These are phyloP conservation scores for Ascoidea asiatica DNA, from an alignment of 805 yeast species.

Conservation along the genomic window DNA sequence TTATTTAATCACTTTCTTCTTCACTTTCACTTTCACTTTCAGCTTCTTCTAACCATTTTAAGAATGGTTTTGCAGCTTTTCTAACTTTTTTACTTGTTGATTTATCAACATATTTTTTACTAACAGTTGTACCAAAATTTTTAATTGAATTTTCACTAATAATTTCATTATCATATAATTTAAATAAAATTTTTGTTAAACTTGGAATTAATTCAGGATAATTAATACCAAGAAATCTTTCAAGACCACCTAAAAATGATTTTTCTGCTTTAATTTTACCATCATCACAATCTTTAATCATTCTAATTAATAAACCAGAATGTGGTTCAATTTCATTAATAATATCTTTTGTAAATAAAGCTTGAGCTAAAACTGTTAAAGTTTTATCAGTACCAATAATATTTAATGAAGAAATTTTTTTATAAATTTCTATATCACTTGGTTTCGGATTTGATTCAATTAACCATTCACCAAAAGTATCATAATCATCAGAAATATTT, in stretches of 20 bases:
- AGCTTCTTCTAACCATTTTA: slow-evolving; percentile 91
- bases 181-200: slow-evolving; percentile 73
- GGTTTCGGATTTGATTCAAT: slow-evolving; percentile 17
- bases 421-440: slow-evolving; percentile 81
- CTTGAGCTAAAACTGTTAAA: slow-evolving; percentile 86
- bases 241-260: slow-evolving; percentile 91
- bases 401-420: slow-evolving; percentile 71
- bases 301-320: slow-evolving; percentile 69
- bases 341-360: slow-evolving; percentile 68
- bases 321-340: slow-evolving; percentile 55
- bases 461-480: slow-evolving; percentile 3
- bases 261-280: slow-evolving; percentile 35
- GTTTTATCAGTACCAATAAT: slow-evolving; percentile 62
- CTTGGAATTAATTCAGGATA: slow-evolving; percentile 56
- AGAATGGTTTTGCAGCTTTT: slow-evolving; percentile 92
- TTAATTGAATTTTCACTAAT: slow-evolving; percentile 69
- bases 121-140: slow-evolving; percentile 82
- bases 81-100: slow-evolving; percentile 81
- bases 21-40: slow-evolving; percentile 69
- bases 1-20: no score
- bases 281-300: slow-evolving; percentile 51
- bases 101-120: slow-evolving; percentile 89
- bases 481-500: background rate
- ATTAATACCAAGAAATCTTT: slow-evolving; percentile 78
- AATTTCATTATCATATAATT: slow-evolving; percentile 72